Evolutionary conservation across 257 asterid species (phyloP).

Genomic region (Solanum paucissectum): DNA sequence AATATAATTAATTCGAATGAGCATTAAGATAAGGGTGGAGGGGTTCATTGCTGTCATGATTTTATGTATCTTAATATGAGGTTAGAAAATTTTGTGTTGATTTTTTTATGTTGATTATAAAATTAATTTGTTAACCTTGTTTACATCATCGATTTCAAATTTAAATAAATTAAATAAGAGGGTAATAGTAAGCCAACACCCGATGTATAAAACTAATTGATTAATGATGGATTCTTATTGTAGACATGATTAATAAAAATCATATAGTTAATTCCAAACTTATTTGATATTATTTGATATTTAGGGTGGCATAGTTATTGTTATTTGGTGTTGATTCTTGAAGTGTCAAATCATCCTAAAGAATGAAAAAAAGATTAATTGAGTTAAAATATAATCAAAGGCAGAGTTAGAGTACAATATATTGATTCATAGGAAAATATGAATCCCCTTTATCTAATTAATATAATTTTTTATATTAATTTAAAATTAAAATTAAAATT

Average conservation of each 20-base stretch:
- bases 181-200: background rate
- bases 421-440: background rate
- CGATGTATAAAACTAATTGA: background rate
- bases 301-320: background rate
- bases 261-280: background rate
- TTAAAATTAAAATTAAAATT: background rate
- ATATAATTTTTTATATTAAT: background rate
- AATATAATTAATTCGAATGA: background rate
- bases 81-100: background rate
- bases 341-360: background rate
- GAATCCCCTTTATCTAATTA: too few species aligned
- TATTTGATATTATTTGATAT: background rate
- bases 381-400: background rate
- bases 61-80: background rate
- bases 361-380: background rate
- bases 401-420: background rate
- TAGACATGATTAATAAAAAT: background rate
- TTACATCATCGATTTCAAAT: background rate
- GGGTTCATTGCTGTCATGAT: background rate
- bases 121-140: background rate
- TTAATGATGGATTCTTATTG: background rate
- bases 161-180: background rate
- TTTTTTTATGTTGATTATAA: background rate
- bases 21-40: background rate
- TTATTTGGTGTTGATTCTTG: background rate